Base-by-base conservation (phyloP, 2,329 filamentous ascomycete species). In the Diaporthe aspalathi region DNA sequence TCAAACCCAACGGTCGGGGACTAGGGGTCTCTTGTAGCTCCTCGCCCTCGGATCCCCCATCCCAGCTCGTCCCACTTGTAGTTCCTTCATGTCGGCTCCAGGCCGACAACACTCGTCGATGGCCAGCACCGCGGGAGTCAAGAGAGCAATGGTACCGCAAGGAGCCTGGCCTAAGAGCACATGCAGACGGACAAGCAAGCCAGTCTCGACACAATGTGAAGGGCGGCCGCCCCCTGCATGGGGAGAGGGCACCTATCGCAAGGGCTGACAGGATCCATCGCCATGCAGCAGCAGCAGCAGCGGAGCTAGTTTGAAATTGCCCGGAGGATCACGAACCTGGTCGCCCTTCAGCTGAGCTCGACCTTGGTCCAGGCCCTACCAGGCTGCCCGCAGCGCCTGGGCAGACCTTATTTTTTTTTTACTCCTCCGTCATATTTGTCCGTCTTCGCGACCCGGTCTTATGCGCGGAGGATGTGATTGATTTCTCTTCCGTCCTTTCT, bases 321-420 rank as follows among this genome's bases (percentile, higher is more conserved):
- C 60, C 47, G 45, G 12, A 50, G 60, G 60, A 65, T 65, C 60
- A 27, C 45, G 45, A 65, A 65, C 60, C 60, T 65, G 60, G 60
- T n/a, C 2, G 45, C 45, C 60, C 9, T 50, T 27, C 60, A 65
- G 60, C 60, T 50, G 43, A 50, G 45, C n/a, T 65, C 8, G 60
- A 38, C 60, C n/a, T 24, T 38, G 60, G 60, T 45, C 60, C 45
- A 63, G 43, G 43, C 60, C 60, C 45, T 63, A 22, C 54, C 20
- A 20, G 43, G 43, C 43, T 22, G 22, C 43, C 27, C 17, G n/a
- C 27, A 29, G 14, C 43, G 57, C n/a, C 43, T 35, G 29, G 43
- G 14, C 20, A 35, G 29, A 27, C 29, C 14, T 38, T 65, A 32
- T 63, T 17, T 38, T 22, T 8, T 29, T 24, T 22, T 47, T n/a